These are phyloP conservation scores for Phytophthora syringae DNA, from an alignment of 352 stramenopile species.

Conservation along the genomic window DNA sequence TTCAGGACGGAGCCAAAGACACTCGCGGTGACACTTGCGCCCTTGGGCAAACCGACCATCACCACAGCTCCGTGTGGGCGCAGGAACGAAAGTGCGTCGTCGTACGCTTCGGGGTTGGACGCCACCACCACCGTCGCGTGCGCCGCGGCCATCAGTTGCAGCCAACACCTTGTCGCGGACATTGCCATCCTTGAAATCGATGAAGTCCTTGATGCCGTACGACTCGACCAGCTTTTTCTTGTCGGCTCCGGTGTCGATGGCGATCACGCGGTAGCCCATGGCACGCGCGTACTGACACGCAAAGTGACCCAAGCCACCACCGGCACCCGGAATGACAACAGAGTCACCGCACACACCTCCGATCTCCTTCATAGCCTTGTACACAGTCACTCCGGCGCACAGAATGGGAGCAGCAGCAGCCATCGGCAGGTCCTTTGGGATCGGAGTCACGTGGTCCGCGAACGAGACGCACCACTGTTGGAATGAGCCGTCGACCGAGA, in stretches of 20 bases:
- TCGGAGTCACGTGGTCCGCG: constrained; percentile 66
- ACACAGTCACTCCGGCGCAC: constrained; percentile 87
- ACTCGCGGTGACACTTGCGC: constrained; percentile 40
- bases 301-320: constrained; percentile 80
- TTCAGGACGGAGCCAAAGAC: constrained; percentile 53
- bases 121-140: constrained; percentile 80
- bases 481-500: constrained; percentile 52
- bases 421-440: constrained; percentile 57
- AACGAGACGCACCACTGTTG: constrained; percentile 72
- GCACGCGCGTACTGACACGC: constrained; percentile 73
- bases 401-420: constrained; percentile 67
- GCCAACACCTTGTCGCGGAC: constrained; percentile 44
- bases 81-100: constrained; percentile 61
- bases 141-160: constrained; percentile 46
- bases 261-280: constrained; percentile 72
- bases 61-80: constrained; percentile 65
- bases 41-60: constrained; percentile 67
- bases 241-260: constrained; percentile 60
- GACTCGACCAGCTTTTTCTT: constrained; percentile 67
- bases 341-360: constrained; percentile 41
- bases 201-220: constrained; percentile 75
- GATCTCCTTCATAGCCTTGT: constrained; percentile 73
- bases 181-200: constrained; percentile 66
- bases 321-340: constrained; percentile 63
- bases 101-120: constrained; percentile 54